These are phyloP conservation scores for Piper longum DNA, from an alignment of 164 flowering plant species.

Conservation along the genomic window DNA sequence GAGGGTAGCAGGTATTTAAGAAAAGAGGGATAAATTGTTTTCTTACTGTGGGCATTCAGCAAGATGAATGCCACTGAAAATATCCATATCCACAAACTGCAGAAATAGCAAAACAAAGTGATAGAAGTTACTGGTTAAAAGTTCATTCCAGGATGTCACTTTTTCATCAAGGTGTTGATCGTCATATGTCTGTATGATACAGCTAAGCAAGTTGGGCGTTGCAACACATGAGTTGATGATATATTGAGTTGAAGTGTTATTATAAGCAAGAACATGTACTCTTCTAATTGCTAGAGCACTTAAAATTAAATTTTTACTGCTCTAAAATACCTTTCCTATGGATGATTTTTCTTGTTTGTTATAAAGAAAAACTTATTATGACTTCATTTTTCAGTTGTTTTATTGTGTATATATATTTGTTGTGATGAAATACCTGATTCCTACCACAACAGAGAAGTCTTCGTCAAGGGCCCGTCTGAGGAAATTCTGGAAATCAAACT, in stretches of 20 bases:
- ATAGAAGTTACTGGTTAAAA: too few relatives aligned
- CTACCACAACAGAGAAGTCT: slow-evolving; percentile 52
- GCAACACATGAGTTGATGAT: too few relatives aligned
- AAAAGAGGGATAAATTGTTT: background rate
- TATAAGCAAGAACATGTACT: too few relatives aligned
- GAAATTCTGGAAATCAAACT: slow-evolving; percentile 45
- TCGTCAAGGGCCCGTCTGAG: slow-evolving; percentile 43
- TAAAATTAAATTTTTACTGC: too few relatives aligned
- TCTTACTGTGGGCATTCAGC: slow-evolving; percentile 47
- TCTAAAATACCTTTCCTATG: too few relatives aligned
- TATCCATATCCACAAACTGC: slow-evolving; percentile 58
- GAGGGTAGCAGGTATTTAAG: background rate
- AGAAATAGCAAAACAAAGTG: slow-evolving; percentile 3
- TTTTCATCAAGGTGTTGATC: too few relatives aligned
- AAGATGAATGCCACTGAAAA: slow-evolving; percentile 44
- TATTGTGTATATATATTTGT: background rate
- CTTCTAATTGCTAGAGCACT: too few relatives aligned
- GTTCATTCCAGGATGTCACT: too few relatives aligned
- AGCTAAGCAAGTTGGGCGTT: too few relatives aligned
- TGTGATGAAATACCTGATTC: slow-evolving; percentile 34
- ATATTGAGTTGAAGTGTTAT: too few relatives aligned
- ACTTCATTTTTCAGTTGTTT: background rate
- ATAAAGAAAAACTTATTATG: background rate
- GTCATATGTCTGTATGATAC: too few relatives aligned
- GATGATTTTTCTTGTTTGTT: too few relatives aligned